Conservation (phyloP, 192 early-diverging fungal species). For the Spizellomyces sp. region DNA sequence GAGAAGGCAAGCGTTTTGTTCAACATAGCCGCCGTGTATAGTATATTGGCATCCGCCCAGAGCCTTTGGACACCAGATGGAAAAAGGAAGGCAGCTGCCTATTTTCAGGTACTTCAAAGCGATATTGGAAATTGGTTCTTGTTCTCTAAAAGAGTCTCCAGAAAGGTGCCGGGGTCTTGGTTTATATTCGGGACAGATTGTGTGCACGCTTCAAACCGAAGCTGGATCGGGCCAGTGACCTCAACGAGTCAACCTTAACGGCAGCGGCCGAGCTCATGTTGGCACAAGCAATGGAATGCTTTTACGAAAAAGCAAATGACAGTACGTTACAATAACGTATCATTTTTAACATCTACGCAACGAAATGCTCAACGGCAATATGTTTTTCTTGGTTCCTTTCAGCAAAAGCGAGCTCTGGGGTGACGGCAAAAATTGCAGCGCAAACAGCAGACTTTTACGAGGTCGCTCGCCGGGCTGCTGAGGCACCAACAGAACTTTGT, state of each 20-base stretch:
- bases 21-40: slow-evolving; percentile 56
- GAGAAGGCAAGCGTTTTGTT: slow-evolving; percentile 58
- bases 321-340: slow-evolving; percentile 20
- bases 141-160: not conserved
- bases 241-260: slow-evolving; percentile 71
- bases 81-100: slow-evolving; percentile 42
- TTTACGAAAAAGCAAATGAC: slow-evolving; percentile 81
- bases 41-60: slow-evolving; percentile 44
- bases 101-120: slow-evolving; percentile 47
- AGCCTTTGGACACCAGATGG: slow-evolving; percentile 45
- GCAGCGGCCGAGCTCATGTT: slow-evolving; percentile 78
- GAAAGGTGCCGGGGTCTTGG: slow-evolving; percentile 78
- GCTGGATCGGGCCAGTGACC: slow-evolving; percentile 55
- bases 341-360: too few species aligned
- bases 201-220: slow-evolving; percentile 51
- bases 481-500: slow-evolving; percentile 17
- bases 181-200: slow-evolving; percentile 48
- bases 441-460: slow-evolving; percentile 58
- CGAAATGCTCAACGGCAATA: not conserved
- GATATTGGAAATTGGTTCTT: not conserved
- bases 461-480: slow-evolving; percentile 35
- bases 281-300: slow-evolving; percentile 94
- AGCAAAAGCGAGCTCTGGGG: slow-evolving; percentile 47
- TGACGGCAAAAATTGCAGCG: slow-evolving; percentile 46
- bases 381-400: slow-evolving; percentile 7